Evolutionary conservation across 257 asterid species (phyloP).

Genomic region (Solanum corneliomulleri): DNA sequence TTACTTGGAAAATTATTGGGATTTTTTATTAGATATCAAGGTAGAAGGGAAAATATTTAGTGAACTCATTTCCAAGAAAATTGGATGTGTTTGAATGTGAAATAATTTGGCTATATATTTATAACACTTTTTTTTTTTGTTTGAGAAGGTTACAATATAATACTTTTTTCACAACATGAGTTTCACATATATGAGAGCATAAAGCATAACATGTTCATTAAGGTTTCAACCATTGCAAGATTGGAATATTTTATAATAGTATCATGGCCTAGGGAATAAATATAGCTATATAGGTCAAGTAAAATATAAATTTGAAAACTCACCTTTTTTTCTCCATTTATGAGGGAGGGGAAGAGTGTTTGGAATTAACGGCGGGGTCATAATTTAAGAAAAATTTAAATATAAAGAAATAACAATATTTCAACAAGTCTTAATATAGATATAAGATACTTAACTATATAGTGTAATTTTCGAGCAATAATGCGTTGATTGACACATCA

Average conservation of each 20-base stretch:
- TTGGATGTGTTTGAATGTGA: not conserved
- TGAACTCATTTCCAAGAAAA: conserved; percentile 7
- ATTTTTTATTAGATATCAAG: not conserved
- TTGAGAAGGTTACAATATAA: not conserved
- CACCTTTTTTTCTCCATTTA: not conserved
- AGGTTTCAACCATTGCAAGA: not conserved
- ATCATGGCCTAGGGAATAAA: not conserved
- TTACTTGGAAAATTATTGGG: not conserved
- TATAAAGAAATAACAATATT: no score
- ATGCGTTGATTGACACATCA: not conserved
- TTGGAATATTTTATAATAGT: not conserved
- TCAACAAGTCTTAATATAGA: not conserved
- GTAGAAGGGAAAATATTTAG: not conserved
- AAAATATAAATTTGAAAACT: not conserved
- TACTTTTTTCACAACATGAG: not conserved
- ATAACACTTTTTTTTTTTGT: no score
- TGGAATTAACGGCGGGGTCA: fast-evolving
- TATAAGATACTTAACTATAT: not conserved
- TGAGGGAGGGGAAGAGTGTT: not conserved
- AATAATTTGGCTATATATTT: not conserved
- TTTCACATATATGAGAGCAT: not conserved
- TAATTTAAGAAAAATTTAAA: not conserved
- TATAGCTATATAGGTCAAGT: not conserved
- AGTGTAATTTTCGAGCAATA: not conserved
- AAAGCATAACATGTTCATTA: not conserved